Evolutionary conservation across 2,329 filamentous ascomycete genomes (phyloP).

Genomic region (Aureobasidium zeae): DNA sequence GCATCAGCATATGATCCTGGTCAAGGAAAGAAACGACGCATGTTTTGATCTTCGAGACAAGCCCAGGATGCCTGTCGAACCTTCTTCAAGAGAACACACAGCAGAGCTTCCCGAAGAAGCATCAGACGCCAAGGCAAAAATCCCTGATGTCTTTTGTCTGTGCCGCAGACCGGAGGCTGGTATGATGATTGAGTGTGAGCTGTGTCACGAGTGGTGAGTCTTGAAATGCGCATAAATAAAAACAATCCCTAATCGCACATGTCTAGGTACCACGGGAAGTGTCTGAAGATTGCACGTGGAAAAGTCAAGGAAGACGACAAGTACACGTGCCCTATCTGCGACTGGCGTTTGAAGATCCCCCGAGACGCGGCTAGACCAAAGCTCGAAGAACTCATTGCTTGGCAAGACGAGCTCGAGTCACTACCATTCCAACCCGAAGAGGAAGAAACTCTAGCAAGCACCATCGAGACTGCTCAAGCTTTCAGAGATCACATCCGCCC

Average conservation of each 20-base stretch:
- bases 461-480: conserved; percentile 72
- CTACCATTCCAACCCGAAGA: conserved; percentile 95
- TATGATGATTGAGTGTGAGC: conserved; percentile 99
- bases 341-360: conserved; percentile 93
- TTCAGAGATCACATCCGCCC: conserved; percentile 76
- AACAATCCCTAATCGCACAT: not conserved
- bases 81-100: conserved; percentile 72
- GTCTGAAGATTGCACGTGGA: conserved; percentile 90
- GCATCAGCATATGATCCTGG: conserved; percentile 87
- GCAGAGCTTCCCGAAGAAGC: conserved; percentile 37
- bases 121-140: conserved; percentile 29
- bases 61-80: conserved; percentile 82
- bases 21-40: conserved; percentile 76
- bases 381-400: conserved; percentile 74
- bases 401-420: conserved; percentile 70
- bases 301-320: conserved; percentile 98
- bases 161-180: conserved; percentile 87
- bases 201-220: conserved; percentile 87
- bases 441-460: conserved; percentile 73
- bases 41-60: conserved; percentile 90
- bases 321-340: conserved; percentile 96
- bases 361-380: conserved; percentile 93
- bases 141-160: conserved; percentile 80
- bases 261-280: conserved; percentile 88
- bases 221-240: not conserved